Evolutionary conservation across 176 grass and related monocot genomes (phyloP).

Genomic region (Juncus inflexus): DNA sequence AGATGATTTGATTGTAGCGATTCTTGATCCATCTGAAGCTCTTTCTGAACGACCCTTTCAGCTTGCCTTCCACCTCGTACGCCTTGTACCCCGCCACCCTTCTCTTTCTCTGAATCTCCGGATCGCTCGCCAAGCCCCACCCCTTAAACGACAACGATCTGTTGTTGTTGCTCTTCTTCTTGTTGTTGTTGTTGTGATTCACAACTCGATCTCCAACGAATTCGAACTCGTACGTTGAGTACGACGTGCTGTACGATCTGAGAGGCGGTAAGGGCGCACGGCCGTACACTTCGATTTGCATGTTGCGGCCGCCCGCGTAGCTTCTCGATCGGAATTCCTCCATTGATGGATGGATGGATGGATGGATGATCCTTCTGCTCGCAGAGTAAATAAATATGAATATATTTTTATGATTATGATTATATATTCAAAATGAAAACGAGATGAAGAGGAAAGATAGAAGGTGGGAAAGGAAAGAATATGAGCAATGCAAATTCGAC

Average conservation of each 20-base stretch:
- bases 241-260: constrained; percentile 18
- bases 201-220: background rate
- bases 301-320: constrained; percentile 19
- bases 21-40: constrained; percentile 85
- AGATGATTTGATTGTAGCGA: constrained; percentile 46
- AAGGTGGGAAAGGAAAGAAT: too few species aligned
- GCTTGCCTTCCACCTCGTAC: constrained; percentile 67
- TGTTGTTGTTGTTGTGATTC: background rate
- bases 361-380: too few species aligned
- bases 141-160: background rate
- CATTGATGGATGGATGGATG: background rate
- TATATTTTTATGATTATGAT: too few species aligned
- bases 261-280: background rate
- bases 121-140: constrained; percentile 40
- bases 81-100: constrained; percentile 72
- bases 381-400: too few species aligned
- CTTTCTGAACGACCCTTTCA: constrained; percentile 55
- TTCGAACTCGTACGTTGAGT: background rate
- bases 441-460: too few species aligned
- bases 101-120: constrained; percentile 82
- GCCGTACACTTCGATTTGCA: constrained; percentile 39
- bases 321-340: constrained; percentile 29
- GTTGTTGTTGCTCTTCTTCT: constrained; percentile 3
- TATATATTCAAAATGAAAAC: too few species aligned
- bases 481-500: too few species aligned